Evolutionary conservation across 2,329 filamentous ascomycete species (phyloP).

Genomic region (Trichoderma hamatum): DNA sequence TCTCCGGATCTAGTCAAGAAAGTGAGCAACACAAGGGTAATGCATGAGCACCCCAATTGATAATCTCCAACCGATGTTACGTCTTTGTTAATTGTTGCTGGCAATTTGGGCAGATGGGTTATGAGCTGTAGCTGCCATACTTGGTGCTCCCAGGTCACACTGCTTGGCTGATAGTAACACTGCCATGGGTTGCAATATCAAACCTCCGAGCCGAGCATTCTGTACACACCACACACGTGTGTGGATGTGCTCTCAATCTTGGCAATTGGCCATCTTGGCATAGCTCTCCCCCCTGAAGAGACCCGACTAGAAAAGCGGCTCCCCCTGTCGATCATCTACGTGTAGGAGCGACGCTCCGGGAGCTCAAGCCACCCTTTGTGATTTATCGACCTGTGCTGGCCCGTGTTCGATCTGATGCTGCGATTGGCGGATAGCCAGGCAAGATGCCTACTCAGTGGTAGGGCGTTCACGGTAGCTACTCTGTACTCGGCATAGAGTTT

Average conservation of each 20-base stretch:
- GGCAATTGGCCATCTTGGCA: background rate
- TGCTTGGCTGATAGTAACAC: background rate
- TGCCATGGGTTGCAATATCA: background rate
- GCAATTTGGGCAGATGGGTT: background rate
- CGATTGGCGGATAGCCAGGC: background rate
- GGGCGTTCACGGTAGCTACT: background rate
- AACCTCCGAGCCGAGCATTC: background rate
- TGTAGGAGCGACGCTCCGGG: background rate
- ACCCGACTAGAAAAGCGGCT: constrained; percentile 3
- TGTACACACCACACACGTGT: background rate
- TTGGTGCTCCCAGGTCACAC: background rate
- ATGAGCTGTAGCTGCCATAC: background rate
- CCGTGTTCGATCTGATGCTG: background rate
- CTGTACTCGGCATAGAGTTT: background rate
- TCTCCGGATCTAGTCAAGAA: background rate
- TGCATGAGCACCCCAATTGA: background rate
- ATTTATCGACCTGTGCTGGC: background rate
- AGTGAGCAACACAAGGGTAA: background rate
- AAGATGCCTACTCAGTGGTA: background rate
- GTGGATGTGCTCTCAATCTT: background rate
- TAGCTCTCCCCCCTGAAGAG: background rate
- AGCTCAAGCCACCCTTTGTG: constrained; percentile 2
- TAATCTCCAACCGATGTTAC: background rate
- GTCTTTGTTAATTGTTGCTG: background rate
- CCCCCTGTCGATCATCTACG: constrained; percentile 22